These are phyloP conservation scores for Aspergillus affinis DNA, from an alignment of 495 filamentous ascomycete species.

Conservation along the genomic window DNA sequence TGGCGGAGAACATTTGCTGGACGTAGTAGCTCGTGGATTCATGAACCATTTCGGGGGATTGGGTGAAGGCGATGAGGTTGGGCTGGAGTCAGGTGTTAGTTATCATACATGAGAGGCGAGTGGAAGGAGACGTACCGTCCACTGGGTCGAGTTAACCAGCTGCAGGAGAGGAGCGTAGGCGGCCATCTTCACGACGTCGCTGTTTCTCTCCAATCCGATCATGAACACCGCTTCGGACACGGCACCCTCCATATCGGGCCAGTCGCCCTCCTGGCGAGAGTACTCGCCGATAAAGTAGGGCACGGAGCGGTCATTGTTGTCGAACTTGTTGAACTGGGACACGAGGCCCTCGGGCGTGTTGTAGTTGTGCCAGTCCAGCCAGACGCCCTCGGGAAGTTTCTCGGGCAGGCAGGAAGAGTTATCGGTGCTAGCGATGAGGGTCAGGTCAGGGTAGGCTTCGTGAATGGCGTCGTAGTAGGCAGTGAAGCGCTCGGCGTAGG, in stretches of 20 bases:
- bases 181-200: constrained; percentile 49
- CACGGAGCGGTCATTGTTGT: constrained; percentile 36
- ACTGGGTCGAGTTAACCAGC: constrained; percentile 36
- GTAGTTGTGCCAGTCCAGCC: constrained; percentile 48
- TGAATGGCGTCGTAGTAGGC: constrained; percentile 57
- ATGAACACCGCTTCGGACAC: constrained; percentile 62
- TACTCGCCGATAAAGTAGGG: constrained; percentile 51
- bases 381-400: constrained; percentile 28
- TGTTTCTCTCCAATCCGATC: constrained; percentile 62
- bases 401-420: constrained; percentile 33
- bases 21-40: constrained; percentile 24
- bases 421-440: constrained; percentile 51
- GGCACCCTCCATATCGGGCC: constrained; percentile 51
- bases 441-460: constrained; percentile 59
- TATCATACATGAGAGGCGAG: no score
- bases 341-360: constrained; percentile 42
- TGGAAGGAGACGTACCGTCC: constrained; percentile 20
- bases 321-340: constrained; percentile 50
- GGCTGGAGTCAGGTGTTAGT: constrained; percentile 10
- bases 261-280: constrained; percentile 48
- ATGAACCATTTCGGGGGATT: constrained; percentile 38
- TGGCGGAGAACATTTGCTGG: constrained; percentile 45
- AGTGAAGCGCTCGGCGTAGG: constrained; percentile 60
- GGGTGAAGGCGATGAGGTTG: constrained; percentile 29
- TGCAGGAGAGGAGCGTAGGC: constrained; percentile 44